These are phyloP conservation scores for Mycena crocata DNA, from an alignment of 768 basidiomycete genomes.

Conservation along the genomic window DNA sequence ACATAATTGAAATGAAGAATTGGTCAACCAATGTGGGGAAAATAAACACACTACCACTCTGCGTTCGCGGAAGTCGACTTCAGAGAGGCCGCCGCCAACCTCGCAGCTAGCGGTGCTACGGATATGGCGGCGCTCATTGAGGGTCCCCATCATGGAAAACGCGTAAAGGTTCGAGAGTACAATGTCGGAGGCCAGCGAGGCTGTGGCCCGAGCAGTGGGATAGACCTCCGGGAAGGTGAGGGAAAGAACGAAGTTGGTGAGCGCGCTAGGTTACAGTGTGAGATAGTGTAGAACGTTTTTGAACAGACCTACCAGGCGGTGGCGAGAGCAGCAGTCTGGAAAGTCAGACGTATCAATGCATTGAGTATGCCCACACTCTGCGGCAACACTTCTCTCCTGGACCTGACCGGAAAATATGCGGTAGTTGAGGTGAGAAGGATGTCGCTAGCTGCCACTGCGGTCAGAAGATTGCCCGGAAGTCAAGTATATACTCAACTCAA, in stretches of 20 bases:
- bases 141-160: slow-evolving; percentile 40
- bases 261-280: not conserved
- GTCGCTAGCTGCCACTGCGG: not conserved
- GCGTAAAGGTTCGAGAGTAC: slow-evolving; percentile 32
- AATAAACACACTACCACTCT: too few relatives aligned
- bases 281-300: not conserved
- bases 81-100: not conserved
- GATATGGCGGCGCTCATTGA: not conserved
- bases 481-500: not conserved
- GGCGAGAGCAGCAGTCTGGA: slow-evolving; percentile 15
- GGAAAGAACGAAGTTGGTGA: not conserved
- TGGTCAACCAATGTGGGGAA: too few relatives aligned
- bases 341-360: slow-evolving; percentile 11
- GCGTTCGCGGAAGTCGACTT: too few relatives aligned
- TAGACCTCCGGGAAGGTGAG: not conserved
- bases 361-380: slow-evolving; percentile 15
- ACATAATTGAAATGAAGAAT: too few relatives aligned
- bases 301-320: slow-evolving; percentile 4
- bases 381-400: not conserved
- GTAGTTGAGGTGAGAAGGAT: not conserved
- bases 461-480: not conserved
- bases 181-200: not conserved
- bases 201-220: not conserved
- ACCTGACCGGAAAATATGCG: not conserved
- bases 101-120: slow-evolving; percentile 14